These are phyloP conservation scores for Hemisphaericaspora nanyangensis DNA, from an alignment of 805 yeast genomes.

Conservation along the genomic window DNA sequence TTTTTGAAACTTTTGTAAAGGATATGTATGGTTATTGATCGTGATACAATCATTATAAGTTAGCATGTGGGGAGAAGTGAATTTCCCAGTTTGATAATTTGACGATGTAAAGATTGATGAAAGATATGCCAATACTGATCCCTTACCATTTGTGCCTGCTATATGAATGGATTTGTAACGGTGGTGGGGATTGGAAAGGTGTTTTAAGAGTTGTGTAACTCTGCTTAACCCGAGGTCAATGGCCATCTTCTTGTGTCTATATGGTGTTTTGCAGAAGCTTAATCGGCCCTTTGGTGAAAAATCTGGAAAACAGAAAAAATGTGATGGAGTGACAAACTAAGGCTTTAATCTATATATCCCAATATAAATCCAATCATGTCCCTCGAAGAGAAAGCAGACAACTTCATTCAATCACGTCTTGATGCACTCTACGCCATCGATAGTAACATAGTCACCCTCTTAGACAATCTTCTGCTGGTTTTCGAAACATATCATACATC, in stretches of 20 bases:
- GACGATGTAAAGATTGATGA: slow-evolving; percentile 56
- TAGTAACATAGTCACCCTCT: slow-evolving; percentile 45
- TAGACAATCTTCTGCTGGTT: slow-evolving; percentile 47
- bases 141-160: slow-evolving; percentile 97
- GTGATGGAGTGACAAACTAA: too few species aligned
- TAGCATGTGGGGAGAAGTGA: slow-evolving; percentile 85
- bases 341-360: too few species aligned
- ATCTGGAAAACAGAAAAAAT: too few species aligned
- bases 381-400: slow-evolving; percentile 13
- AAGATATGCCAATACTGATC: slow-evolving; percentile 83
- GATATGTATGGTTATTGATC: slow-evolving; percentile 58
- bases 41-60: slow-evolving; percentile 72
- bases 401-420: slow-evolving; percentile 47
- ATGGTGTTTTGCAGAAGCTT: not conserved
- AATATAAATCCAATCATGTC: slow-evolving; percentile 2
- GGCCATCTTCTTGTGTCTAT: too few species aligned
- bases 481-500: slow-evolving; percentile 37
- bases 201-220: slow-evolving; percentile 25
- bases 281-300: not conserved
- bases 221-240: slow-evolving; percentile 38
- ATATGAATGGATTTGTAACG: slow-evolving; percentile 72
- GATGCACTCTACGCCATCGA: slow-evolving; percentile 53
- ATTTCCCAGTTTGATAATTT: slow-evolving; percentile 63
- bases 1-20: slow-evolving; percentile 39
- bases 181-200: slow-evolving; percentile 67